phyloP scores from a whole-genome alignment of 73 alveolate genomes.

The Breviolum minutum region DNA sequence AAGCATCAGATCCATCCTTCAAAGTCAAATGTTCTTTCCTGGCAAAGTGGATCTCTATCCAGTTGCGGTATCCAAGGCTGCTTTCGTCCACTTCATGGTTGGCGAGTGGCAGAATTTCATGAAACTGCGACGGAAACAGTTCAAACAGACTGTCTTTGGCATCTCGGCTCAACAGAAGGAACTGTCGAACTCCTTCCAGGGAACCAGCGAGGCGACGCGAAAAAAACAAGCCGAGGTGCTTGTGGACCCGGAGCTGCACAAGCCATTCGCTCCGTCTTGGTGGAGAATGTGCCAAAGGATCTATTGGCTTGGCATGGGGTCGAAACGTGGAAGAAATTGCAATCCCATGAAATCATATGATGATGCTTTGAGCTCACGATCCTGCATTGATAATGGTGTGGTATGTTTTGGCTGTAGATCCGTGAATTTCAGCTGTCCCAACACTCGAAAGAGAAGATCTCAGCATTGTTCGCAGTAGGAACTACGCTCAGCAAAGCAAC shows the following conservation, averaged over 20 bases:
- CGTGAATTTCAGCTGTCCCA: no score
- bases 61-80: slow-evolving; percentile 33
- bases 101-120: slow-evolving; percentile 79
- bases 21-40: background rate
- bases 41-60: background rate
- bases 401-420: no score
- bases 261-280: slow-evolving; percentile 73
- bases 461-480: background rate
- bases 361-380: no score
- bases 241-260: slow-evolving; percentile 61
- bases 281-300: slow-evolving; percentile 77
- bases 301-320: background rate
- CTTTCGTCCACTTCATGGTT: slow-evolving; percentile 55
- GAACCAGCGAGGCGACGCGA: background rate
- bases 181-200: background rate
- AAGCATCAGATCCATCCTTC: background rate
- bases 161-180: background rate
- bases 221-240: background rate
- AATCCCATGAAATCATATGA: no score
- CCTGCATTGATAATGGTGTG: no score
- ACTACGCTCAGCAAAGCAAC: slow-evolving; percentile 45
- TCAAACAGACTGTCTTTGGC: slow-evolving; percentile 54
- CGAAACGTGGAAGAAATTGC: background rate
- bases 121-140: slow-evolving; percentile 44
- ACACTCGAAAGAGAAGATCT: no score